Evolutionary conservation across 1,284 basidiomycete species (phyloP), one percentile per base, ranked within the genome.

Genomic region (Phenoliferia sp.): DNA sequence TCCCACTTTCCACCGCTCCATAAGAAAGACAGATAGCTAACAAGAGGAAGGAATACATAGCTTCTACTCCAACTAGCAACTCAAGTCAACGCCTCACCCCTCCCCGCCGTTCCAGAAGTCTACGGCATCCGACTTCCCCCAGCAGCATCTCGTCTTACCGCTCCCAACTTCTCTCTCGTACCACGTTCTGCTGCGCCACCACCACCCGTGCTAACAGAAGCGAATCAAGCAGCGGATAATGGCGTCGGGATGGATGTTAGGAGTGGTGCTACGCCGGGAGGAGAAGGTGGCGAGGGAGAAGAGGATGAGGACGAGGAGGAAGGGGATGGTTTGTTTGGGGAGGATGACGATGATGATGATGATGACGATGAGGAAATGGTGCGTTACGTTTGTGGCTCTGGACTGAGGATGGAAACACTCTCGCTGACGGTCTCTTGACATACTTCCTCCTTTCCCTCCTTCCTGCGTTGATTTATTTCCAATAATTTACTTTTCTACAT

Each of bases 101-200:
- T 99, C 4, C 95, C 95, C 3, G 82, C 92, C 3, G 89, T 98
- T 15, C 90, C 90, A n/a, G 95, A 98, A 81, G 88, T 93, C 1
- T 97, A 96, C 80, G 95, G 94, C 39, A 86, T 98, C 59, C 88
- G 94, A 28, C 82, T 98, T 28, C 95, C 95, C 0, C 88, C 90
- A 3, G 77, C 86, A 16, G 81, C 86, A 32, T 92, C 97, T 52
- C 90, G 92, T 65, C 84, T 99, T 44, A 92, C 92, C 16, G 85
- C 90, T 28, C 87, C 96, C 72, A 92, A 96, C 81, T 99, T 98
- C 81, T 88, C 93, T 75, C 85, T 98, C 74, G 85, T 96, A 0
- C 94, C 95, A 9, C 57, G 72, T 0, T 61, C 65, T 0, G 29
- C 32, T n/a, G 62, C 68, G 1, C 7, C 50, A 2, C 55, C 65